phyloP scores from a whole-genome alignment of 225 moss, liverwort and hornwort species.

The Neckera pumila region DNA sequence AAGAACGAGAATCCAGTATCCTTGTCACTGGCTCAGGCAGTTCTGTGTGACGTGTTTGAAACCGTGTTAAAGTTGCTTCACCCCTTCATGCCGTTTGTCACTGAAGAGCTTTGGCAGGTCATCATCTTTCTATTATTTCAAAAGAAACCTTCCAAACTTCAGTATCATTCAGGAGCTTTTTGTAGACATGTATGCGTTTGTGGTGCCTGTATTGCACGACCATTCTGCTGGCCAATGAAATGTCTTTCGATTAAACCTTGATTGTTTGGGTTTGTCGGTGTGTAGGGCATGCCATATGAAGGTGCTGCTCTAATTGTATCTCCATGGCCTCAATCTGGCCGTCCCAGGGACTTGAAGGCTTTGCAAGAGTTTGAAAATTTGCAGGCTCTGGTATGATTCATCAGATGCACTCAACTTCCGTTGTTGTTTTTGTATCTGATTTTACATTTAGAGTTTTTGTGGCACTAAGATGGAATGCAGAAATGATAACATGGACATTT shows the following conservation, averaged over 20 bases:
- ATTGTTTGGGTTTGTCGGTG: background rate
- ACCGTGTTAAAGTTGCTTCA: constrained; percentile 60
- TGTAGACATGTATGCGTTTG: background rate
- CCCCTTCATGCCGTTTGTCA: constrained; percentile 84
- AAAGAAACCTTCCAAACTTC: background rate
- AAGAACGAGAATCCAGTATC: constrained; percentile 44
- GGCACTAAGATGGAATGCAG: background rate
- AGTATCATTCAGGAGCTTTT: background rate
- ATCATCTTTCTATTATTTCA: background rate
- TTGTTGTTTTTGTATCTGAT: background rate
- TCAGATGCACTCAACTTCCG: background rate
- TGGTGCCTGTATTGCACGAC: background rate
- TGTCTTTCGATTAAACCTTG: background rate
- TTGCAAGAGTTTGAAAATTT: constrained; percentile 62
- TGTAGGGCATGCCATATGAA: constrained; percentile 80
- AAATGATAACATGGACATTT: background rate
- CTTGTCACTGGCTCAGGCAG: constrained; percentile 39
- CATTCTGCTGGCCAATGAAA: background rate
- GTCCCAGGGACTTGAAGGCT: constrained; percentile 51
- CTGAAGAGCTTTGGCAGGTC: constrained; percentile 95
- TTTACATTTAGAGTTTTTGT: background rate
- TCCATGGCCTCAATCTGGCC: constrained; percentile 56
- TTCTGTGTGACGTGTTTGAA: constrained; percentile 65
- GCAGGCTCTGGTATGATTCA: constrained; percentile 51
- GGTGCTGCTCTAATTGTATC: constrained; percentile 64